These are phyloP conservation scores for Trichoderma reesei DNA, from an alignment of 495 filamentous ascomycete species.

Conservation along the genomic window DNA sequence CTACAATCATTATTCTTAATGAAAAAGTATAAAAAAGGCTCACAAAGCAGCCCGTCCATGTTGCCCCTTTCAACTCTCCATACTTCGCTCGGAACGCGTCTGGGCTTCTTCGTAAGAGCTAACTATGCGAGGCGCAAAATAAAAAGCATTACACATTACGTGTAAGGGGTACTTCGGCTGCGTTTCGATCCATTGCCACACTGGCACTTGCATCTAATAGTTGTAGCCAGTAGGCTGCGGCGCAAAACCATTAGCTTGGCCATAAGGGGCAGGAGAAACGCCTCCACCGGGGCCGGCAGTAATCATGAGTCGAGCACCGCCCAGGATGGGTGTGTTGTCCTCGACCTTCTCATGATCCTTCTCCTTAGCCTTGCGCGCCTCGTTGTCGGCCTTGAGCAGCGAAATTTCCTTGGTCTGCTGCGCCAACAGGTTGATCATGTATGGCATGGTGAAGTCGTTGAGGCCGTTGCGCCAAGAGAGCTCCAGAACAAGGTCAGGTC, in stretches of 20 bases:
- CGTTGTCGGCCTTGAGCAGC: slow-evolving; percentile 86
- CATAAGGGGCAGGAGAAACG: slow-evolving; percentile 53
- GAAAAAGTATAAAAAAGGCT: background rate
- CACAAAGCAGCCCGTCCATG: background rate
- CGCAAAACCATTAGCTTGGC: slow-evolving; percentile 49
- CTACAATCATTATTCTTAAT: background rate
- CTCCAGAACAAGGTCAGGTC: slow-evolving; percentile 84
- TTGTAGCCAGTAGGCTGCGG: slow-evolving; percentile 2
- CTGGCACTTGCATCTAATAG: slow-evolving; percentile 9
- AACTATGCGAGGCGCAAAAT: background rate
- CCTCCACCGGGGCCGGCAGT: slow-evolving; percentile 70
- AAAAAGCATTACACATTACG: slow-evolving; percentile 2
- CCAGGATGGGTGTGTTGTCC: slow-evolving; percentile 87
- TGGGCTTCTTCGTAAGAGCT: background rate
- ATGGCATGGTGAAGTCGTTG: slow-evolving; percentile 97
- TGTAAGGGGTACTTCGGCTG: background rate
- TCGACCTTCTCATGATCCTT: slow-evolving; percentile 78
- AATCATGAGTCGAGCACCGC: slow-evolving; percentile 87
- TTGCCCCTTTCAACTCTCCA: slow-evolving; percentile 1
- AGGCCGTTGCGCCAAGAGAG: slow-evolving; percentile 94
- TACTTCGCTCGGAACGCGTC: background rate
- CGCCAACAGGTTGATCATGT: slow-evolving; percentile 96
- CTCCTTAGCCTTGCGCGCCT: slow-evolving; percentile 88
- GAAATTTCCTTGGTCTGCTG: slow-evolving; percentile 83
- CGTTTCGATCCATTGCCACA: background rate